Evolutionary conservation across 2,329 filamentous ascomycete species (phyloP).

Genomic region (Esteya vermicola): DNA sequence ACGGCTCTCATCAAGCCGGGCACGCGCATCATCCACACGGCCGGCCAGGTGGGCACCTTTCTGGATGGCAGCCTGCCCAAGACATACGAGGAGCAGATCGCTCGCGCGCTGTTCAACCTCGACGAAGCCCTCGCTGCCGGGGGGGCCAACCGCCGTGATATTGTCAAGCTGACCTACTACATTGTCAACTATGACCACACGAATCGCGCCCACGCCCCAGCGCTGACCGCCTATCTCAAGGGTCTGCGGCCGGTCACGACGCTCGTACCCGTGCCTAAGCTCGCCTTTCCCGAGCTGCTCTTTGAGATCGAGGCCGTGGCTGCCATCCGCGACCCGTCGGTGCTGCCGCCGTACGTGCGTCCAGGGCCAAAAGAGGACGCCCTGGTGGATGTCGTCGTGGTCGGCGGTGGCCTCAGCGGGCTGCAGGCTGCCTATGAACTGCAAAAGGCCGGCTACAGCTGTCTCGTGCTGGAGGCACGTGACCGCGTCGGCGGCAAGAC

Average conservation of each 20-base stretch:
- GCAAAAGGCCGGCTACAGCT: too few relatives aligned
- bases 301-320: conserved; percentile 30
- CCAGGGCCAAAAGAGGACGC: conserved; percentile 15
- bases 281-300: conserved; percentile 23
- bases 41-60: conserved; percentile 6
- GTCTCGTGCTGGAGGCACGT: too few relatives aligned
- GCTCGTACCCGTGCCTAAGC: conserved; percentile 24
- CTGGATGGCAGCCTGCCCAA: not conserved
- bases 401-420: too few relatives aligned
- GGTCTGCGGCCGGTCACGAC: conserved; percentile 23
- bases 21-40: conserved; percentile 13
- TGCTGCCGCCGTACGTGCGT: conserved; percentile 6
- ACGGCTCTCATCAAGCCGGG: not conserved
- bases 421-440: too few relatives aligned
- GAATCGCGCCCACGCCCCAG: conserved; percentile 1
- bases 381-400: too few relatives aligned
- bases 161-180: conserved; percentile 9
- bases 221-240: conserved; percentile 1
- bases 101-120: conserved; percentile 1
- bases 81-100: not conserved
- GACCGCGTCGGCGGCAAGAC: conserved; percentile 34
- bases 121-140: conserved; percentile 1
- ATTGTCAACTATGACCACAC: conserved; percentile 7
- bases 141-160: conserved; percentile 4
- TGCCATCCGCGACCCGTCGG: conserved; percentile 8